Conservation (phyloP, 2,329 filamentous ascomycete species). For the Clonostachys solani region DNA sequence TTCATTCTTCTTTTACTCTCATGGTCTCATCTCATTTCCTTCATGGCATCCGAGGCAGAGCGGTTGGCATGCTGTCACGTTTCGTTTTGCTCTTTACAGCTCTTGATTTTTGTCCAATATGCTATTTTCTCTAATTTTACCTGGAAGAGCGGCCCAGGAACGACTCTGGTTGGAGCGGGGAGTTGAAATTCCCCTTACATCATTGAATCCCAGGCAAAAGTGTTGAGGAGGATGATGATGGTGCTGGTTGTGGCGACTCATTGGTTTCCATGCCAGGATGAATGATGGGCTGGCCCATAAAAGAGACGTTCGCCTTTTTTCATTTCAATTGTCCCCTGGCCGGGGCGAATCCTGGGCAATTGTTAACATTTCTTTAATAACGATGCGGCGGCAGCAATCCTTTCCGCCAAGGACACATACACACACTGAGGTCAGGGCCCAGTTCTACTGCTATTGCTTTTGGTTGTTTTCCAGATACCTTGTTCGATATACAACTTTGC, state of each 20-base stretch:
- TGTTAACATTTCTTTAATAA: slow-evolving; percentile 32
- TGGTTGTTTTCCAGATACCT: slow-evolving; percentile 7
- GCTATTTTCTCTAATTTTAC: background rate
- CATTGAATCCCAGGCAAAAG: too few species aligned
- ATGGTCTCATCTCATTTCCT: slow-evolving; percentile 17
- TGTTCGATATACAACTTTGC: slow-evolving; percentile 51
- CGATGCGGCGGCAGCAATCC: slow-evolving; percentile 13
- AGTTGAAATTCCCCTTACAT: background rate
- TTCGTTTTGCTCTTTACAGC: slow-evolving; percentile 13
- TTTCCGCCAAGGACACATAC: slow-evolving; percentile 13
- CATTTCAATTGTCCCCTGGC: slow-evolving; percentile 15
- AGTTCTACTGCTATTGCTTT: background rate
- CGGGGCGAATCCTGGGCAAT: background rate
- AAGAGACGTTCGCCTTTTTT: slow-evolving; percentile 29
- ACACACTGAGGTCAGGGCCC: too few species aligned
- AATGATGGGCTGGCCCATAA: slow-evolving; percentile 46
- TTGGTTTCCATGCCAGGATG: slow-evolving; percentile 29
- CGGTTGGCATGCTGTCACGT: slow-evolving; percentile 18
- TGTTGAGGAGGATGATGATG: too few species aligned
- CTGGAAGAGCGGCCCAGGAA: too few species aligned
- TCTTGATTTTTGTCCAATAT: slow-evolving; percentile 1
- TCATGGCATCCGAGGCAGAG: slow-evolving; percentile 28
- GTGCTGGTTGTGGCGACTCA: too few species aligned
- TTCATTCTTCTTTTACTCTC: background rate
- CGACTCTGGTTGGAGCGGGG: slow-evolving; percentile 21